phyloP scores from a whole-genome alignment of 2,329 filamentous ascomycete species.

The Beauveria sp. region DNA sequence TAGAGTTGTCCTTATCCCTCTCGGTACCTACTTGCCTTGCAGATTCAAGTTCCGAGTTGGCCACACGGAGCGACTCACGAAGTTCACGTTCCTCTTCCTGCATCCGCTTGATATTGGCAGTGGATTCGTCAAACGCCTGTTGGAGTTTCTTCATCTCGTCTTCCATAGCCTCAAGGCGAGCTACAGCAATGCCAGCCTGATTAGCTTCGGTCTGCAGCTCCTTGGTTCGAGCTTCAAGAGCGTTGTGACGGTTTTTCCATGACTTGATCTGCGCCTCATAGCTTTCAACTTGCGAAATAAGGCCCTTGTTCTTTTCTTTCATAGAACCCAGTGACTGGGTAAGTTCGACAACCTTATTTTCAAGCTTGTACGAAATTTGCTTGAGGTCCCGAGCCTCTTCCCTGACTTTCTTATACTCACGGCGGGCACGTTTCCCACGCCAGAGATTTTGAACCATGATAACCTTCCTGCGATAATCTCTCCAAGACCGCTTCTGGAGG shows the following conservation, averaged over 20 bases:
- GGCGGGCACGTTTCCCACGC: slow-evolving; percentile 75
- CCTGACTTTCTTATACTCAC: slow-evolving; percentile 80
- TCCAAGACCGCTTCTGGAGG: slow-evolving; percentile 70
- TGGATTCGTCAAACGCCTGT: slow-evolving; percentile 81
- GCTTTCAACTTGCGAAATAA: slow-evolving; percentile 83
- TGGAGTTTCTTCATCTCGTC: slow-evolving; percentile 92
- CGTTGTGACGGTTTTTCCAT: slow-evolving; percentile 87
- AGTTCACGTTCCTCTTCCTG: slow-evolving; percentile 89
- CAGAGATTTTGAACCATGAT: slow-evolving; percentile 86
- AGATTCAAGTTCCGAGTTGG: slow-evolving; percentile 73
- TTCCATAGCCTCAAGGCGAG: slow-evolving; percentile 84
- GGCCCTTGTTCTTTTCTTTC: slow-evolving; percentile 88
- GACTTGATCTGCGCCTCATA: slow-evolving; percentile 95
- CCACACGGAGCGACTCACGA: slow-evolving; percentile 70
- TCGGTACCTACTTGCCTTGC: slow-evolving; percentile 67
- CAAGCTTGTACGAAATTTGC: slow-evolving; percentile 98
- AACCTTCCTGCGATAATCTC: slow-evolving; percentile 82
- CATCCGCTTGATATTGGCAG: slow-evolving; percentile 81
- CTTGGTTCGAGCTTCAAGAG: slow-evolving; percentile 80
- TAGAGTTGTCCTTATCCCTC: slow-evolving; percentile 78
- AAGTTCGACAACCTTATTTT: slow-evolving; percentile 98
- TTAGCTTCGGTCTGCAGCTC: slow-evolving; percentile 95
- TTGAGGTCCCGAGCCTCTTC: slow-evolving; percentile 97
- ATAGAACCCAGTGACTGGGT: slow-evolving; percentile 88
- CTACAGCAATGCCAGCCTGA: slow-evolving; percentile 91